Base-by-base conservation (phyloP, 2,329 filamentous ascomycete species). In the Furcasterigmium sp. region DNA sequence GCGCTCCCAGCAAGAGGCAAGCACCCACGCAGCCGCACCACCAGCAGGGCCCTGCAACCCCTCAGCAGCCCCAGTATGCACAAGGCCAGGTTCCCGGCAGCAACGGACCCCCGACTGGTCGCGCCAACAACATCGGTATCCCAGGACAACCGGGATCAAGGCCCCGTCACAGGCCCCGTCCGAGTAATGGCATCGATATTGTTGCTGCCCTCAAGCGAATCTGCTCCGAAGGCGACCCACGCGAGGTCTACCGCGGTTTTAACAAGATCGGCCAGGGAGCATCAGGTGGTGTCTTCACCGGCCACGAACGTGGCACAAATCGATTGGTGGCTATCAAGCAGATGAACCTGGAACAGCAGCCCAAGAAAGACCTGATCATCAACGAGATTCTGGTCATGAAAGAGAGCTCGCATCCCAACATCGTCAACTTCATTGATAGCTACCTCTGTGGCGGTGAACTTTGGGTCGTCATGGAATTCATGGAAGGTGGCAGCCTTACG, bases 311-410 rank as follows among this genome's bases (percentile, higher is more conserved):
- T 51, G 84, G 81, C 44, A 86, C 82, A 30, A 95, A 95, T 65
- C 82, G 85, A 49, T 82, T 94, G 53, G 93, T 98, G 29, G 93
- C 93, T 34, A 97, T 98, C 68, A 98, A 98, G 72, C 93, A 98
- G 72, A 98, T 98, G 93, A 97, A 97, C 53, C 71, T 98, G 44
- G 93, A 97, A 64, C 87, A 97, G 66, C 93, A 98, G 58, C 93
- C 93, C 3, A 97, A 97, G 78, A 98, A 98, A 66, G 93, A 98
- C 56, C 73, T 97, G 39, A 98, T 98, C 58, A 96, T 98, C 67
- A 98, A 98, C 64, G 93, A 98, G 62, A 98, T 98, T 53, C 69
- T 98, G 46, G 93, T 98, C 46, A 98, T 98, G 93, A 95, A 94
- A 70, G 93, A 97, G 58, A 96, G 91, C 73, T 93, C 88, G 46